Evolutionary conservation across 306 rosid genomes (phyloP), one percentile per base, ranked within the genome.

Genomic region (Vachellia collinsii): DNA sequence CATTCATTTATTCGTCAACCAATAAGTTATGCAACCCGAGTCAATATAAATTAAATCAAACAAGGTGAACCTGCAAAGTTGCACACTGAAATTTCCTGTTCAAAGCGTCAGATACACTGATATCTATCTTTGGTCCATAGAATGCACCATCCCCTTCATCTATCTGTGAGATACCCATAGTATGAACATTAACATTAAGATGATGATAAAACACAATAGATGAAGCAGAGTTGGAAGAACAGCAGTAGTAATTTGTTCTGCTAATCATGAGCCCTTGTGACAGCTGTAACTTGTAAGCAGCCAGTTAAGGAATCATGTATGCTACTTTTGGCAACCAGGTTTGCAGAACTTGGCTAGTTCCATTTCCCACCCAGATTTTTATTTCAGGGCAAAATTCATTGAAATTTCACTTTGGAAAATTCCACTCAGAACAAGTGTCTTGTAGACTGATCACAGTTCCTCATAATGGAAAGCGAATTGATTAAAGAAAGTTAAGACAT

Each of bases 61-160:
- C 19, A 41, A 51, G 41, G 72, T 19, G 80, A 74, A 94, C 99
- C 97, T 95, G 98, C 80, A 95, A 85, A n/a, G 98, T 95, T 83
- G 98, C 99, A 79, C 95, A 91, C 84, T 95, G 98, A 71, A 89
- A 93, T 77, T 94, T 95, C 83, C 98, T 90, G 68, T 80, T 90
- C 85, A 95, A 79, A 7, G 97, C 98, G 83, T 95, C 99, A 41
- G 99, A 93, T 51, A 95, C 98, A 66, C 92, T 91, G 81, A 91
- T 91, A 81, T 93, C 99, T 78, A 95, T 95, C 86, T 95, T 93
- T 69, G 99, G 98, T 79, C 98, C 99, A 74, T 91, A 91, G 85
- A 91, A 95, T 75, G 99, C 99, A 37, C 97, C 99, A 81, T 93
- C 98, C 69, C 96, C 98, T 89, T 93, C 97, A 85, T 93, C 81